Percentiles rank a stretch among this genome's conserved stretches.
Conservation (phyloP, 2,329 filamentous ascomycete species). For the Aspergillus sclerotialis region DNA sequence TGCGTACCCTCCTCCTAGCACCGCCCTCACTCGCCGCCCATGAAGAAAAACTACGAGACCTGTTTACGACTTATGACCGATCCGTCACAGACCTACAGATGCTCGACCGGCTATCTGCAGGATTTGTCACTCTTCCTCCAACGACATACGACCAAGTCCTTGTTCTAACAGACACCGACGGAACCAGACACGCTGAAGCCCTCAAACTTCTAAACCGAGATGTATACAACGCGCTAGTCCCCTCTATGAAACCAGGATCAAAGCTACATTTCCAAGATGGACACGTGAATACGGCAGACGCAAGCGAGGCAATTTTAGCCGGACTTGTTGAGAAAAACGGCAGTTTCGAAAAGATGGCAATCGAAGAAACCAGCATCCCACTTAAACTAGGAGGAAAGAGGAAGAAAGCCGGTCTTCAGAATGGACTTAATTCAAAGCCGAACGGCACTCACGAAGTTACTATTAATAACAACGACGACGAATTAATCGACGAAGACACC, state of each 20-base stretch:
- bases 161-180: constrained; percentile 72
- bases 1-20: constrained; percentile 73
- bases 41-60: constrained; percentile 64
- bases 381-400: constrained; percentile 36
- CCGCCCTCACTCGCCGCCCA: constrained; percentile 85
- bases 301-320: constrained; percentile 5
- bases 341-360: not conserved
- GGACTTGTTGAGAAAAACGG: constrained; percentile 14
- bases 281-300: constrained; percentile 37
- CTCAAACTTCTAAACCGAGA: constrained; percentile 58
- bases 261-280: constrained; percentile 59
- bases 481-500: constrained; percentile 84
- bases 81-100: constrained; percentile 79
- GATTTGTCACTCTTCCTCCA: constrained; percentile 68
- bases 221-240: constrained; percentile 63
- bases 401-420: constrained; percentile 38
- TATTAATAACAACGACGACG: constrained; percentile 53
- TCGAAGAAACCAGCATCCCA: not conserved
- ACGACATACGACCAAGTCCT: constrained; percentile 78
- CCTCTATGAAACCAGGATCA: constrained; percentile 63
- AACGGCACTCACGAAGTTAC: constrained; percentile 6
- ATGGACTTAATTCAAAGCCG: constrained; percentile 37
- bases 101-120: constrained; percentile 84
- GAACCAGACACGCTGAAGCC: constrained; percentile 56
- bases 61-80: constrained; percentile 48